Evolutionary conservation across 179 eudicot genomes (phyloP).

Genomic region (Beta lomatogona): DNA sequence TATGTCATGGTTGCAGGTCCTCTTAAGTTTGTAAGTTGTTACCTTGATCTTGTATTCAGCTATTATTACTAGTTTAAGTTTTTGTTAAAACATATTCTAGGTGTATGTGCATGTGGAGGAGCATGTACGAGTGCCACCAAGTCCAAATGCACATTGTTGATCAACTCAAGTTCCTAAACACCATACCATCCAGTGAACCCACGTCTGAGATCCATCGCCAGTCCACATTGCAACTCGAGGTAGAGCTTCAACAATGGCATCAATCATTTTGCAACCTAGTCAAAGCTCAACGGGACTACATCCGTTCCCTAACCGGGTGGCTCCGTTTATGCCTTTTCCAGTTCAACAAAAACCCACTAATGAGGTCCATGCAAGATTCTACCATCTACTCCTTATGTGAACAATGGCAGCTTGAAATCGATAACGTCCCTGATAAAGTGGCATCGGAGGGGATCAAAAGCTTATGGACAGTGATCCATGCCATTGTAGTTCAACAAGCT

Average conservation of each 20-base stretch:
- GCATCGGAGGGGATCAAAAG: slow-evolving; percentile 89
- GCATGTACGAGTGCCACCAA: slow-evolving; percentile 92
- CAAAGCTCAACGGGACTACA: slow-evolving; percentile 73
- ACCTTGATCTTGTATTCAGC: background rate
- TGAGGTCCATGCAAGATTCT: slow-evolving; percentile 61
- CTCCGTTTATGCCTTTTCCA: slow-evolving; percentile 94
- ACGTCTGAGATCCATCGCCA: slow-evolving; percentile 90
- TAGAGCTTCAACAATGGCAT: slow-evolving; percentile 93
- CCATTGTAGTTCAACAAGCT: slow-evolving; percentile 74
- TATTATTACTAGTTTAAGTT: background rate
- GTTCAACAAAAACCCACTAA: slow-evolving; percentile 51
- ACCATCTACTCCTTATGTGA: slow-evolving; percentile 85
- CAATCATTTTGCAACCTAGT: slow-evolving; percentile 72
- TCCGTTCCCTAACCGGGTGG: slow-evolving; percentile 86
- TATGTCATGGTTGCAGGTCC: background rate
- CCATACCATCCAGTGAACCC: slow-evolving; percentile 60
- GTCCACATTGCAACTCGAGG: slow-evolving; percentile 87
- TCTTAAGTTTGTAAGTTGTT: background rate
- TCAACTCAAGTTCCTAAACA: slow-evolving; percentile 79
- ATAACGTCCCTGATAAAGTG: slow-evolving; percentile 80
- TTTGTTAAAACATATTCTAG: slow-evolving; percentile 33
- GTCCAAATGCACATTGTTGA: slow-evolving; percentile 91
- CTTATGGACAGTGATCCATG: slow-evolving; percentile 62
- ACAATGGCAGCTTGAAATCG: slow-evolving; percentile 78
- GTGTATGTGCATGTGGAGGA: slow-evolving; percentile 92